Evolutionary conservation across 306 rosid species (phyloP).

Genomic region (Ormosia semicastrata): DNA sequence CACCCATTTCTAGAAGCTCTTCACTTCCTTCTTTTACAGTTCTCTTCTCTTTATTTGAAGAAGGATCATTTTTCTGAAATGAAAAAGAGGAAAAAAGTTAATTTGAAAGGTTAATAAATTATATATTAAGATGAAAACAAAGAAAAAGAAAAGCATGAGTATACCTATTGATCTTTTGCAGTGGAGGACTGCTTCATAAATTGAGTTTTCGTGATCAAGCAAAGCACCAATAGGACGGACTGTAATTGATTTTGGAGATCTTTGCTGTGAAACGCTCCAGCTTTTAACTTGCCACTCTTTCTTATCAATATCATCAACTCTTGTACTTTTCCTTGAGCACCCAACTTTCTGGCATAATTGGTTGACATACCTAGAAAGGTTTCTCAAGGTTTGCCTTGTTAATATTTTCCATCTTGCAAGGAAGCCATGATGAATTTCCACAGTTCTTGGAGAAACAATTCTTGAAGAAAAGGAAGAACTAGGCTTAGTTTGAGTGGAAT

Average conservation of each 20-base stretch:
- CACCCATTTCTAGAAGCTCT: constrained; percentile 12
- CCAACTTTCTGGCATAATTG: constrained; percentile 23
- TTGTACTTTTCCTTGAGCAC: constrained; percentile 29
- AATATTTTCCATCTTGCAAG: constrained; percentile 33
- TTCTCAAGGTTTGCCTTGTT: constrained; percentile 27
- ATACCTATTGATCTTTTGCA: constrained; percentile 64
- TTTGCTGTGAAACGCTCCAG: constrained; percentile 32
- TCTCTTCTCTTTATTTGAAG: constrained; percentile 15
- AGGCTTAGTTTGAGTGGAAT: constrained; percentile 7
- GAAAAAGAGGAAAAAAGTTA: background rate
- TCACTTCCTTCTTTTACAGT: background rate
- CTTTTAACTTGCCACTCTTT: constrained; percentile 31
- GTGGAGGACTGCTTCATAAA: constrained; percentile 64
- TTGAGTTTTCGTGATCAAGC: constrained; percentile 47
- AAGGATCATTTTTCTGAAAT: constrained; percentile 40
- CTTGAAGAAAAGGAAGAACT: constrained; percentile 23
- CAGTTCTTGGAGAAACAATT: constrained; percentile 17
- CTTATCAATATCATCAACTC: constrained; percentile 46
- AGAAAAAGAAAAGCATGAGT: background rate
- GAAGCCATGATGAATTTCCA: constrained; percentile 27
- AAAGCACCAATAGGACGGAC: constrained; percentile 19
- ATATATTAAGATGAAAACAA: background rate
- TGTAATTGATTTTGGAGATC: constrained; percentile 38
- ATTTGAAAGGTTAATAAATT: background rate
- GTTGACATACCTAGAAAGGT: constrained; percentile 24